phyloP scores from a whole-genome alignment of 441 rosid species.

The Capsella rubella region DNA sequence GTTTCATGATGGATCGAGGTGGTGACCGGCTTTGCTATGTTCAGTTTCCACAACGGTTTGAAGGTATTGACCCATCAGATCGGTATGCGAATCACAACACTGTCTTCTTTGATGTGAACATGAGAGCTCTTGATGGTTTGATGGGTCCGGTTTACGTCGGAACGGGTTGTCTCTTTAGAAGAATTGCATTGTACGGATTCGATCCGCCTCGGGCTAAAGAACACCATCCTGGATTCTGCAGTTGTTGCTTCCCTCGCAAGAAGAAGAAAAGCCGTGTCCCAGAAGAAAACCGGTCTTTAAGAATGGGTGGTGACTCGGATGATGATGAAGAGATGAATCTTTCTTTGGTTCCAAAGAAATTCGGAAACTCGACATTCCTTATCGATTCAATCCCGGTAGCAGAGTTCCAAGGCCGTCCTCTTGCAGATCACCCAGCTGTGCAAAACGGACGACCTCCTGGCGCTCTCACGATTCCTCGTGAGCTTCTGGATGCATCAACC shows the following conservation, averaged over 20 bases:
- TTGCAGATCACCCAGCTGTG: conserved; percentile 90
- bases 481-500: conserved; percentile 92
- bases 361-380: conserved; percentile 84
- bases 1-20: conserved; percentile 97
- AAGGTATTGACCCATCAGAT: conserved; percentile 96
- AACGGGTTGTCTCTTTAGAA: conserved; percentile 90
- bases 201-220: conserved; percentile 91
- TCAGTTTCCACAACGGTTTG: conserved; percentile 94
- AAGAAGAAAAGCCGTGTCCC: conserved; percentile 66
- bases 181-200: conserved; percentile 86
- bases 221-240: conserved; percentile 73
- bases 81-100: conserved; percentile 93
- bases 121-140: conserved; percentile 95
- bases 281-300: conserved; percentile 81
- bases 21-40: conserved; percentile 91
- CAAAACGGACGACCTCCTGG: conserved; percentile 89
- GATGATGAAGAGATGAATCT: conserved; percentile 89
- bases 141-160: conserved; percentile 96
- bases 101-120: conserved; percentile 91
- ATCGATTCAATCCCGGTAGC: conserved; percentile 90
- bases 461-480: conserved; percentile 86
- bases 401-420: conserved; percentile 93
- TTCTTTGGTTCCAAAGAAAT: conserved; percentile 74
- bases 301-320: conserved; percentile 89
- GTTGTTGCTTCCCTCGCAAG: conserved; percentile 70